Conservation (phyloP, 1,284 basidiomycete species). For the Singerocomus inundabilis region DNA sequence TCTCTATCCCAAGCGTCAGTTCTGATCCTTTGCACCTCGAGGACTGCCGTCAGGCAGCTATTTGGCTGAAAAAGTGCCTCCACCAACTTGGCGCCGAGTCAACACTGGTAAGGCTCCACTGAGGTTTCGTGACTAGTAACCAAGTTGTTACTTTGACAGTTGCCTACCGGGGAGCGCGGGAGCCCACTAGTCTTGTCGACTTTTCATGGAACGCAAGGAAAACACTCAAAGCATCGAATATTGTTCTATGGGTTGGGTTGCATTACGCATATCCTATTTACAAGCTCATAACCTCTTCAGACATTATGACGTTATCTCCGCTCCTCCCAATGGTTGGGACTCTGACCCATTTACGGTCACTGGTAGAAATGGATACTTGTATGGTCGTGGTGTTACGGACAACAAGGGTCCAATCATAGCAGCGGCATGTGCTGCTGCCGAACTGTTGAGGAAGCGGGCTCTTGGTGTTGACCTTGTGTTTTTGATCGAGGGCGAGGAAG, state of each 20-base stretch:
- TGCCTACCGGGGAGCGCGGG: conserved; percentile 59
- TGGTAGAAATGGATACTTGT: conserved; percentile 89
- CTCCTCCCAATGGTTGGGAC: conserved; percentile 74
- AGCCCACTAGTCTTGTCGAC: conserved; percentile 88
- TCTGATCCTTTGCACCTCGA: conserved; percentile 69
- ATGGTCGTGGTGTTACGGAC: conserved; percentile 89
- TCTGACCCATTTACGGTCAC: conserved; percentile 82
- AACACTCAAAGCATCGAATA: conserved; percentile 63
- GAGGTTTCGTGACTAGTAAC: conserved; percentile 7
- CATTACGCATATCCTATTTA: not conserved
- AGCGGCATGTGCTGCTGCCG: conserved; percentile 84
- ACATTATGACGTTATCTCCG: conserved; percentile 92
- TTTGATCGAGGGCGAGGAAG: conserved; percentile 95
- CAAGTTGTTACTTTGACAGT: conserved; percentile 37
- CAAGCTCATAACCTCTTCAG: conserved; percentile 36
- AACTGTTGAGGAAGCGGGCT: conserved; percentile 68
- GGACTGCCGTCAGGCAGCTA: conserved; percentile 89
- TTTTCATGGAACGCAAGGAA: conserved; percentile 66
- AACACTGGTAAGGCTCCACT: conserved; percentile 51
- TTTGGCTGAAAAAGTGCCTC: conserved; percentile 86
- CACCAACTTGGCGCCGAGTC: conserved; percentile 83
- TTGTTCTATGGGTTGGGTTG: conserved; percentile 78
- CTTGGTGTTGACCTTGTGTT: conserved; percentile 88
- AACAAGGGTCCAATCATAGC: conserved; percentile 95
- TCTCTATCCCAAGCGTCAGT: conserved; percentile 86